Evolutionary conservation across 805 yeast genomes (phyloP), one percentile per base, ranked within the genome.

Genomic region (Teunomyces barrocoloradensis): DNA sequence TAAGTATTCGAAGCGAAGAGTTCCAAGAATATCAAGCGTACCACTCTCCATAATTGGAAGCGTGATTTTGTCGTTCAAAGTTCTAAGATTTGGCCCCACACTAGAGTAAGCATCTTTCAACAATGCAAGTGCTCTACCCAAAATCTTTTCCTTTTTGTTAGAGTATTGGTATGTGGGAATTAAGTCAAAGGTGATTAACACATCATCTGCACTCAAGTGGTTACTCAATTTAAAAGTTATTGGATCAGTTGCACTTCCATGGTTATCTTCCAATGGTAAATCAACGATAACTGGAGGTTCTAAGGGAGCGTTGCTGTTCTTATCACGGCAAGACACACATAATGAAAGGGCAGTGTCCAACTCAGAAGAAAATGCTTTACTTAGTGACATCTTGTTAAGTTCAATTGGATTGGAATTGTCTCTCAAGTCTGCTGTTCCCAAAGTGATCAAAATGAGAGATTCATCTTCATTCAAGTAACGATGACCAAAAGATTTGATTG

Each of bases 401-500:
- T 82, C 80, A 9, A 91, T 77, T 0, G 92, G 87, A 6, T 77
- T 75, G 10, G 67, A 66, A 2, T 65, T 59, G 48, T 78, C 80
- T 39, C 96, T 74, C 29, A 82, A 69, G 59, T 91, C 97, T 2
- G 94, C 85, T 0, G 96, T 82, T 0, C 98, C 98, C 46, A 91
- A 71, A 1, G 96, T 89, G 30, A 91, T 79, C 49, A 91, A 69
- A n/a, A 91, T 73, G 56, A 91, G 68, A 2, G 88, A 79, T 58
- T 89, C 91, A 45, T 77, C 75, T 6, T 71, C 66, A 42, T 77
- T 75, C 52, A 91, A 74, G 61, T 80, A 88, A 34, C 85, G 73
- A 62, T 90, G 96, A 32, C 97, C 97, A 68, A 89, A 85, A 0
- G 95, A 85, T 63, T 87, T 89, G 46, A 88, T 79, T 2, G 89